Percentiles rank a stretch among this genome's conserved stretches.
These are phyloP conservation scores for Helminthosporium solani DNA, from an alignment of 2,329 filamentous ascomycete species.

Conservation along the genomic window DNA sequence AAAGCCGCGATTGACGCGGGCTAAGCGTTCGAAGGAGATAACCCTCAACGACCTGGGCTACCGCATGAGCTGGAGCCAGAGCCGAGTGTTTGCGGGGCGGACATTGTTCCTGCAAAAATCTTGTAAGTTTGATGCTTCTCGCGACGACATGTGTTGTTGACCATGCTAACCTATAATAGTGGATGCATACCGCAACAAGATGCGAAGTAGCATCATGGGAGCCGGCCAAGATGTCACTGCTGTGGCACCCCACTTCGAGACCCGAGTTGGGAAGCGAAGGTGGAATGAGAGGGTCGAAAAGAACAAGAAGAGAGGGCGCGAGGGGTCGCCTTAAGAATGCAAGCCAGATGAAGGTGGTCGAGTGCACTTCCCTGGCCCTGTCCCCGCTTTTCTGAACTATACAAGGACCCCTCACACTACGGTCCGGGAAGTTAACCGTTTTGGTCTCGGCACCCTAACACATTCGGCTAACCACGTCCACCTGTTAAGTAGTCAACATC, in stretches of 20 bases:
- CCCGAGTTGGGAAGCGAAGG: constrained; percentile 76
- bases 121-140: constrained; percentile 60
- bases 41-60: constrained; percentile 90
- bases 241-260: constrained; percentile 84
- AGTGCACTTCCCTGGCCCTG: constrained; percentile 26
- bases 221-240: constrained; percentile 72
- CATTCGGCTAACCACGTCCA: constrained; percentile 18
- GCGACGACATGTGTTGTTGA: background rate
- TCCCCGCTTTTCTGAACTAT: constrained; percentile 35
- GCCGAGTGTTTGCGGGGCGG: constrained; percentile 82
- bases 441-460: constrained; percentile 27
- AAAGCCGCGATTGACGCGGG: constrained; percentile 71
- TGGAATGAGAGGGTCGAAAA: constrained; percentile 52
- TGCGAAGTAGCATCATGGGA: constrained; percentile 75
- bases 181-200: constrained; percentile 92
- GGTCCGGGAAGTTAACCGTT: constrained; percentile 32
- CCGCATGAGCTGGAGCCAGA: constrained; percentile 95
- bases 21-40: constrained; percentile 76
- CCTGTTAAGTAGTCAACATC: constrained; percentile 13
- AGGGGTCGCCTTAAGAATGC: constrained; percentile 41
- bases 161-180: constrained; percentile 56
- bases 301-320: constrained; percentile 42
- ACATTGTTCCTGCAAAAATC: constrained; percentile 89
- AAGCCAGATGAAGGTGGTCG: constrained; percentile 18
- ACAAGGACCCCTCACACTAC: constrained; percentile 35